Conservation (phyloP, 257 asterid species). For the Penstemon newberryi region DNA sequence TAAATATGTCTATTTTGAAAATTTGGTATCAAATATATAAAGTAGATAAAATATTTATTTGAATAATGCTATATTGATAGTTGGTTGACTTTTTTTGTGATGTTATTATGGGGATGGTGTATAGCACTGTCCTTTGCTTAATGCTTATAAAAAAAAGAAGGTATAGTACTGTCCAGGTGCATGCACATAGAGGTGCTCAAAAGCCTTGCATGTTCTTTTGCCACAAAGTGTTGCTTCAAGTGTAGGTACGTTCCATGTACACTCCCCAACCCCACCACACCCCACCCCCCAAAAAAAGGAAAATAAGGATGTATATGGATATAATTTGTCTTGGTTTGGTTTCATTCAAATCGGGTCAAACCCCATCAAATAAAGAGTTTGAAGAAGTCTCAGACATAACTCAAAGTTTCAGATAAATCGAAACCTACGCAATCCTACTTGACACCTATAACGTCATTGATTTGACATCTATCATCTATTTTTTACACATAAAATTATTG, state of each 20-base stretch:
- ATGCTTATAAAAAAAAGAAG: too few relatives aligned
- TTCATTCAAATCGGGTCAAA: too few relatives aligned
- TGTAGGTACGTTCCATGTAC: constrained; percentile 31
- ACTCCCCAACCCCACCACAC: background rate
- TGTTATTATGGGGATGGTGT: background rate
- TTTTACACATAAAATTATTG: too few relatives aligned
- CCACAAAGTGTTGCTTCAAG: constrained; percentile 51
- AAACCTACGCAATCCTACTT: too few relatives aligned
- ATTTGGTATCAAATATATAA: background rate
- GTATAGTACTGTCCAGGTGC: constrained; percentile 36
- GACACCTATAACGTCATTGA: too few relatives aligned
- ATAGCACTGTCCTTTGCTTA: background rate
- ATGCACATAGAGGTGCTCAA: constrained; percentile 44
- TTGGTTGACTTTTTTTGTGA: constrained; percentile 17
- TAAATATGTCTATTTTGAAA: background rate
- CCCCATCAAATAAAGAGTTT: too few relatives aligned
- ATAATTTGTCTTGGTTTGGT: too few relatives aligned
- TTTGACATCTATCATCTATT: too few relatives aligned
- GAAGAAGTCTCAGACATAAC: too few relatives aligned
- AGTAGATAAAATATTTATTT: too few relatives aligned
- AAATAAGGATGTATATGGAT: too few relatives aligned
- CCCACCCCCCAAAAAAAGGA: background rate
- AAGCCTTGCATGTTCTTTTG: constrained; percentile 57
- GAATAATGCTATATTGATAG: background rate
- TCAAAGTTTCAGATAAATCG: too few relatives aligned